Conservation (phyloP, 2,329 filamentous ascomycete genomes). For the Colletotrichum godetiae region DNA sequence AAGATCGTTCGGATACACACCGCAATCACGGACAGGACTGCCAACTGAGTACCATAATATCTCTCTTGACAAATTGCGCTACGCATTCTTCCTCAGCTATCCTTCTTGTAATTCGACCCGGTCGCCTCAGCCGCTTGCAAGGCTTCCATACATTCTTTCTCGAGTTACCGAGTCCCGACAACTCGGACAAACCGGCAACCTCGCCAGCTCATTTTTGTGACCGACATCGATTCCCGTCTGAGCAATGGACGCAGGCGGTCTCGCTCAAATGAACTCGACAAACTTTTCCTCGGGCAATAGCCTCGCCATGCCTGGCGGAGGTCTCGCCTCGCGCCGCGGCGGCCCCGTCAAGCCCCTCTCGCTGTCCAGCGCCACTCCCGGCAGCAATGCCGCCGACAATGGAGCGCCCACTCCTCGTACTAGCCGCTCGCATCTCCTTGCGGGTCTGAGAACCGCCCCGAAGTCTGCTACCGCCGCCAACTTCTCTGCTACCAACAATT, state of each 20-base stretch:
- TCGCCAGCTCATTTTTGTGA: conserved; percentile 18
- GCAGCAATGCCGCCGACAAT: conserved; percentile 74
- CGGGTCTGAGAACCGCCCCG: conserved; percentile 91
- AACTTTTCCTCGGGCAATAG: conserved; percentile 77
- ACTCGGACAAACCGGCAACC: conserved; percentile 17
- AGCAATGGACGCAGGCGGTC: conserved; percentile 95
- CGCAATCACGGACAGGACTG: conserved; percentile 4
- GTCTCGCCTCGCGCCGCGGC: conserved; percentile 86
- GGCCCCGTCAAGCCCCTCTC: conserved; percentile 91
- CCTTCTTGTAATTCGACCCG: conserved; percentile 38
- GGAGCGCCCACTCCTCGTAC: conserved; percentile 86
- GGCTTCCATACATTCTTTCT: conserved; percentile 30
- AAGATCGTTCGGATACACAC: conserved; percentile 24
- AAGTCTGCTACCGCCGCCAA: conserved; percentile 82
- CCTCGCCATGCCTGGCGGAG: conserved; percentile 80
- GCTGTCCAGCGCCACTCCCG: conserved; percentile 77
- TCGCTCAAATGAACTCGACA: conserved; percentile 98
- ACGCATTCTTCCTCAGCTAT: conserved; percentile 25
- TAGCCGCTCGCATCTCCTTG: conserved; percentile 93
- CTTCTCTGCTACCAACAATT: conserved; percentile 71
- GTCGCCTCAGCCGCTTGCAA: conserved; percentile 32
- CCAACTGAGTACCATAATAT: conserved; percentile 38
- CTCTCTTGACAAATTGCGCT: conserved; percentile 18
- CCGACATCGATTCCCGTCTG: conserved; percentile 42
- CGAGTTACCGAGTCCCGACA: conserved; percentile 17